Evolutionary conservation across 2,329 filamentous ascomycete genomes (phyloP), one percentile per base, ranked within the genome.

Genomic region (Talaromyces sp.): DNA sequence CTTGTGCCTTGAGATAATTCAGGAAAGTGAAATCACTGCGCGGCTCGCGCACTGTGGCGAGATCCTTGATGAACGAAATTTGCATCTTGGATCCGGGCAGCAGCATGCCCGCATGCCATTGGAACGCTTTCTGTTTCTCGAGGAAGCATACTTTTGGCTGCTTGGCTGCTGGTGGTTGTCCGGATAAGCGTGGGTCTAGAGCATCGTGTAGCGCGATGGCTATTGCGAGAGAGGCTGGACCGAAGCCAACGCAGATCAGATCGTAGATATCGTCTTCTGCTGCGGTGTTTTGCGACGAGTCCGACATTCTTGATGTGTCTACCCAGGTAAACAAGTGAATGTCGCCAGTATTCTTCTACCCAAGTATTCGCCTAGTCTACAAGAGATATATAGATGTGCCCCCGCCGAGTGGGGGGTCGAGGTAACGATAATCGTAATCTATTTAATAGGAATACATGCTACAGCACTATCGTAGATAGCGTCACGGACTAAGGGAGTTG

Each of bases 81-180:
- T 98, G 94, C 94, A 98, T 98, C 78, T 90, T 92, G 58, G 93
- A 91, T 5, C 92, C 93, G 0, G 92, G 91, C 3, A 98, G 85
- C 63, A 97, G 86, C 94, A 98, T 98, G 63, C 94, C 94, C 0
- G 92, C 88, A 76, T 98, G 94, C 94, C 94, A 98, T 62, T 90
- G 87, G 72, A 98, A 98, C 55, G 83, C 79, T 34, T 81, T 72
- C 77, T 98, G 94, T 75, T 90, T 89, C 80, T 98, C 94, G 28
- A 98, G 78, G 76, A 97, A 98, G 52, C 91, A 84, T 3, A 96
- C 87, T 73, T 90, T 92, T 55, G 91, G 90, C 28, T 6, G 40
- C 16, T 47, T 50, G 52, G 76, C 68, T 61, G 73, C 70, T 60
- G 73, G 70, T 6, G 78, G 76, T 69, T 64, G 76, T 44, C 76